Conservation (phyloP, 2,329 filamentous ascomycete species). For the Aspergillus quadricinctus region DNA sequence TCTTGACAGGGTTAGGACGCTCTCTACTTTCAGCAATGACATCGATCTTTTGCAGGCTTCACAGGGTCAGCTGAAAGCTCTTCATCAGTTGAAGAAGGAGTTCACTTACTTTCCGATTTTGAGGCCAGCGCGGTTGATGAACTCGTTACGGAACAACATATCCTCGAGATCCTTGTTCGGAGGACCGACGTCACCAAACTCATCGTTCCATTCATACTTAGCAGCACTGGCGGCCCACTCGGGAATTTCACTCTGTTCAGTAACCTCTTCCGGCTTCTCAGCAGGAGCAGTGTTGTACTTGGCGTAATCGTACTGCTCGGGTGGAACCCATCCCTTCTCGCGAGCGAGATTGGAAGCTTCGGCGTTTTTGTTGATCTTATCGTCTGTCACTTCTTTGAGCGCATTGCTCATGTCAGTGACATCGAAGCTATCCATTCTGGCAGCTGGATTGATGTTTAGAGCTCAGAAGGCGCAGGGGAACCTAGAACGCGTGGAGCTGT, state of each 20-base stretch:
- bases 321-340: conserved; percentile 37
- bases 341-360: conserved; percentile 30
- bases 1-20: conserved; percentile 45
- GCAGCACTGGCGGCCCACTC: conserved; percentile 55
- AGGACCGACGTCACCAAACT: conserved; percentile 81
- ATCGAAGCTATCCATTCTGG: conserved; percentile 18
- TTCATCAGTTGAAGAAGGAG: not conserved
- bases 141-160: conserved; percentile 63
- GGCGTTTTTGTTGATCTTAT: conserved; percentile 19
- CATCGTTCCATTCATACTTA: conserved; percentile 79
- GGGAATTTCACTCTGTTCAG: conserved; percentile 18
- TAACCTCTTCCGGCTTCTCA: conserved; percentile 15
- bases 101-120: conserved; percentile 59
- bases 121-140: conserved; percentile 52
- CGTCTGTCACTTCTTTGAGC: conserved; percentile 16
- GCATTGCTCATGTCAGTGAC: conserved; percentile 18
- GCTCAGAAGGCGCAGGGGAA: not conserved
- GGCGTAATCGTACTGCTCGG: conserved; percentile 35
- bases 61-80: conserved; percentile 3
- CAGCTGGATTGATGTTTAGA: not conserved
- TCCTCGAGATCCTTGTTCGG: conserved; percentile 65
- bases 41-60: conserved; percentile 45
- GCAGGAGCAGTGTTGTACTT: conserved; percentile 20
- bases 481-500: not conserved
- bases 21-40: conserved; percentile 49